phyloP scores from a whole-genome alignment of 1,284 basidiomycete genomes.

The Cryptococcus deneoformans region DNA sequence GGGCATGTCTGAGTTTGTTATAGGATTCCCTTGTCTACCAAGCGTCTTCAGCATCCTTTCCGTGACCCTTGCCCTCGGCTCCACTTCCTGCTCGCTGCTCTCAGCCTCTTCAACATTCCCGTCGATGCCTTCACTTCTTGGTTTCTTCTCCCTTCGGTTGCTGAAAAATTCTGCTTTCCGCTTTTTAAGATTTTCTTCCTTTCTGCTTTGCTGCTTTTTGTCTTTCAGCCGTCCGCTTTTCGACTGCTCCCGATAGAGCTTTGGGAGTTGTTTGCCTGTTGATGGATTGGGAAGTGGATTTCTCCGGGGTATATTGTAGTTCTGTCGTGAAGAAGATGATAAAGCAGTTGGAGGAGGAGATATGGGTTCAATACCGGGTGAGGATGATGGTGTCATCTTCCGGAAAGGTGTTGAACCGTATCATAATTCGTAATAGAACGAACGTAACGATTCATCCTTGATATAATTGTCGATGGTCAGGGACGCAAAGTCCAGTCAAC shows the following conservation, averaged over 20 bases:
- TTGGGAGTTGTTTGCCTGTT: background rate
- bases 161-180: background rate
- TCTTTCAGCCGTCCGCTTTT: background rate
- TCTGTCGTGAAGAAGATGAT: background rate
- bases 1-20: constrained; percentile 43
- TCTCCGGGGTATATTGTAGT: background rate
- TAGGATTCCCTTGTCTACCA: constrained; percentile 33
- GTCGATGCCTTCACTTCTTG: constrained; percentile 2
- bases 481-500: too few relatives aligned
- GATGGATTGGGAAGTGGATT: background rate
- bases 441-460: too few relatives aligned
- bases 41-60: constrained; percentile 38
- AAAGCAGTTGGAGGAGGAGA: constrained; percentile 22
- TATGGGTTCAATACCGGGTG: constrained; percentile 37
- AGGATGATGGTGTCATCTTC: constrained; percentile 27
- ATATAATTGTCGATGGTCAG: too few relatives aligned
- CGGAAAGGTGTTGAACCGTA: too few relatives aligned
- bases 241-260: background rate
- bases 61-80: constrained; percentile 19
- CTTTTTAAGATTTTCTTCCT: too few relatives aligned
- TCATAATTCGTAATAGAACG: too few relatives aligned
- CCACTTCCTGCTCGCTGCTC: constrained; percentile 3
- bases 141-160: constrained; percentile 16
- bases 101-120: background rate
- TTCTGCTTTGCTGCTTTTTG: too few relatives aligned